phyloP scores from a whole-genome alignment of 179 eudicot species.

The Corrigiola litoralis region DNA sequence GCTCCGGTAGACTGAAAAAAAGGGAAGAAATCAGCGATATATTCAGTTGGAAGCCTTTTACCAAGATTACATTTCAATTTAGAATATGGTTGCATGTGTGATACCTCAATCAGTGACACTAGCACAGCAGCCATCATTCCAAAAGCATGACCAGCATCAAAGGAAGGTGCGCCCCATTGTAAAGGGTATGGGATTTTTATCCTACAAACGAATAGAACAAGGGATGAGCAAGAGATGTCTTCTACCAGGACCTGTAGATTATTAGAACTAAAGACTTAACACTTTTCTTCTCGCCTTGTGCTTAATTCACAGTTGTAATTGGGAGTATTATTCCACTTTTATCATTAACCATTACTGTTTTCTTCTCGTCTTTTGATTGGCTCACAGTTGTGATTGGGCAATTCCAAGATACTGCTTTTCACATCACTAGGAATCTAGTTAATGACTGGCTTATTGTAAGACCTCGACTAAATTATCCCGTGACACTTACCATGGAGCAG shows the following conservation, averaged over 20 bases:
- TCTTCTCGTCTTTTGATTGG: too few species aligned
- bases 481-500: slow-evolving; percentile 90
- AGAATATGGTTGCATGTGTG: background rate
- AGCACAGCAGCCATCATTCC: slow-evolving; percentile 97
- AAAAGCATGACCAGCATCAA: slow-evolving; percentile 88
- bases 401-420: too few species aligned
- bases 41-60: background rate
- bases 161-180: slow-evolving; percentile 99
- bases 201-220: slow-evolving; percentile 39
- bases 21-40: background rate
- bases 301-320: background rate
- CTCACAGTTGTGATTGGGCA: too few species aligned
- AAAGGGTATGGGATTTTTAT: slow-evolving; percentile 94
- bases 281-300: background rate
- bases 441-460: too few species aligned
- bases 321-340: too few species aligned
- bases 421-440: too few species aligned
- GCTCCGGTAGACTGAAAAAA: slow-evolving; percentile 87
- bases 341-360: too few species aligned
- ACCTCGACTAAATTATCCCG: too few species aligned
- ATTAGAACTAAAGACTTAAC: too few species aligned
- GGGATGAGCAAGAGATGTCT: background rate
- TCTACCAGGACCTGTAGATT: background rate
- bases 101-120: slow-evolving; percentile 88
- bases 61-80: background rate